Evolutionary conservation across 768 basidiomycete genomes (phyloP).

Genomic region (Tephrocybe sp.): DNA sequence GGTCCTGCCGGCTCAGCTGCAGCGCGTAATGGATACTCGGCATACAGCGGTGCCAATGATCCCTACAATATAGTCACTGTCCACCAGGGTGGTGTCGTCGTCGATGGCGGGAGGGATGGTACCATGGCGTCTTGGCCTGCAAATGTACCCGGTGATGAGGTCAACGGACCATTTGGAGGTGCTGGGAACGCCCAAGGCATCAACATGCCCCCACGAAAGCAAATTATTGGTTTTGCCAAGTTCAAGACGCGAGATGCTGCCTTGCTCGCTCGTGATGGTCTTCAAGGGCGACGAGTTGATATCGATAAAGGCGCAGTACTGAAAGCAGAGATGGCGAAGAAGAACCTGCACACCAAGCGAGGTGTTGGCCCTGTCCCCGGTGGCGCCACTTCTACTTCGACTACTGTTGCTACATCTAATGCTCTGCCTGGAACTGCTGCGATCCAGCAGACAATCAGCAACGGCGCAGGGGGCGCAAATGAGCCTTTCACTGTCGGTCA

Average conservation of each 20-base stretch:
- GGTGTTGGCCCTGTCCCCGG: slow-evolving; percentile 70
- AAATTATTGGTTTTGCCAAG: slow-evolving; percentile 98
- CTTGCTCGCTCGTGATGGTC: slow-evolving; percentile 76
- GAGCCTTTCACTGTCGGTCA: slow-evolving; percentile 10
- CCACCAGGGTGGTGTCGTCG: slow-evolving; percentile 80
- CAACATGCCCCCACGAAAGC: slow-evolving; percentile 73
- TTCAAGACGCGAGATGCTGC: slow-evolving; percentile 89
- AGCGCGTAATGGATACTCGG: slow-evolving; percentile 15
- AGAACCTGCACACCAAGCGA: slow-evolving; percentile 95
- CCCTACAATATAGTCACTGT: slow-evolving; percentile 83
- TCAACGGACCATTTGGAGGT: slow-evolving; percentile 30
- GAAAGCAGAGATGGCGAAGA: slow-evolving; percentile 99
- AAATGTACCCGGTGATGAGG: slow-evolving; percentile 28
- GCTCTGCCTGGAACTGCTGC: slow-evolving; percentile 17
- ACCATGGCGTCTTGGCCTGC: slow-evolving; percentile 69
- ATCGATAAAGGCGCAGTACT: slow-evolving; percentile 89
- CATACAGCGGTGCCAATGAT: slow-evolving; percentile 60
- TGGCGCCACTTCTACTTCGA: slow-evolving; percentile 13
- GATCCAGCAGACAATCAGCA: slow-evolving; percentile 16
- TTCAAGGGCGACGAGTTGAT: slow-evolving; percentile 90
- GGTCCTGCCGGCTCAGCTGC: slow-evolving; percentile 17
- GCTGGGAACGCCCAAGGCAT: slow-evolving; percentile 22
- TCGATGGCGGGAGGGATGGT: slow-evolving; percentile 74
- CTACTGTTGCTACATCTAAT: slow-evolving; percentile 19
- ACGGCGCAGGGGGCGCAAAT: slow-evolving; percentile 26